These are phyloP conservation scores for Canna indica DNA, from an alignment of 176 grass and related monocot species.

Conservation along the genomic window DNA sequence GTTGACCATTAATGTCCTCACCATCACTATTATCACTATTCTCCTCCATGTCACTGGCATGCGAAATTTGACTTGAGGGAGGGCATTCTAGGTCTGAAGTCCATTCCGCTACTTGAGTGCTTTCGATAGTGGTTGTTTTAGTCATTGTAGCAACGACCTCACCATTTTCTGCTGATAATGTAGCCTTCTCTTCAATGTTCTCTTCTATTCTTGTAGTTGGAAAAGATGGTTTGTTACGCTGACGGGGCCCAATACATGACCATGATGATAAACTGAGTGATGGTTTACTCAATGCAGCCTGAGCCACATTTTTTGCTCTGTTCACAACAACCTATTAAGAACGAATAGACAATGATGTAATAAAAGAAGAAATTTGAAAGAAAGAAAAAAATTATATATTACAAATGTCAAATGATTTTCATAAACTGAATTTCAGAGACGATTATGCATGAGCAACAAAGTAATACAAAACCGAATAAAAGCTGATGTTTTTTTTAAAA, in stretches of 20 bases:
- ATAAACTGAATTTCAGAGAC: background rate
- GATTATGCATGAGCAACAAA: background rate
- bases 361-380: background rate
- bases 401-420: too few relatives aligned
- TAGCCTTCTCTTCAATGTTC: conserved; percentile 14
- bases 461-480: background rate
- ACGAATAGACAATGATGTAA: background rate
- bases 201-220: conserved; percentile 35
- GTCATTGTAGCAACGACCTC: conserved; percentile 36
- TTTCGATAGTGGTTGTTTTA: conserved; percentile 30
- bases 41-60: conserved; percentile 38
- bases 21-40: conserved; percentile 25
- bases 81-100: conserved; percentile 37
- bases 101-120: conserved; percentile 37
- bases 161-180: conserved; percentile 13
- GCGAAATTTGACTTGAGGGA: conserved; percentile 20
- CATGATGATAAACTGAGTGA: conserved; percentile 74
- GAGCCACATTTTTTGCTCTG: conserved; percentile 70
- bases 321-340: conserved; percentile 73
- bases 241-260: conserved; percentile 78
- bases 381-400: background rate
- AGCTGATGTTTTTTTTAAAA: too few relatives aligned
- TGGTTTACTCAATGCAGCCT: conserved; percentile 72
- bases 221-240: conserved; percentile 47
- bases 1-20: conserved; percentile 23